Evolutionary conservation across 164 flowering plant species (phyloP).

Genomic region (Chimonanthus praecox): DNA sequence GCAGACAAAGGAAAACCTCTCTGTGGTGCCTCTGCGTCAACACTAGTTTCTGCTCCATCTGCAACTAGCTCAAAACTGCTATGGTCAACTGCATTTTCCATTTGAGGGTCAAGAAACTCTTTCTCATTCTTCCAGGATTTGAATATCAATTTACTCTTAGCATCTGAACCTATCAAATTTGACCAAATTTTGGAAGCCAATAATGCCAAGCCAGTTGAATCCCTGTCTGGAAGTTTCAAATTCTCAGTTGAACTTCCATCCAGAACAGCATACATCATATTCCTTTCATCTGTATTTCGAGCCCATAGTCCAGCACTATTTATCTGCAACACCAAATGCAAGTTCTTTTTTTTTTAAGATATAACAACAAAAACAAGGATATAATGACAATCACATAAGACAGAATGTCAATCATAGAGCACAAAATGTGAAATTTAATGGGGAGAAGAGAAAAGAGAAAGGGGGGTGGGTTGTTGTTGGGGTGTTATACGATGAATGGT

Average conservation of each 20-base stretch:
- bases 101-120: constrained; percentile 46
- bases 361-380: background rate
- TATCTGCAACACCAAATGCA: constrained; percentile 46
- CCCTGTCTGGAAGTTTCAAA: constrained; percentile 27
- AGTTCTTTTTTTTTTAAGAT: background rate
- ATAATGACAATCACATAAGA: background rate
- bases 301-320: constrained; percentile 80
- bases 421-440: background rate
- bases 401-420: background rate
- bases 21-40: constrained; percentile 34
- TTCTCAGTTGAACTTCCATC: constrained; percentile 17
- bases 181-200: constrained; percentile 54
- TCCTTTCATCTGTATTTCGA: constrained; percentile 34
- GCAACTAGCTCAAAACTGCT: constrained; percentile 24
- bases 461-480: too few species aligned
- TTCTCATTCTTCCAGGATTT: constrained; percentile 53
- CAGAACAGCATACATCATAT: constrained; percentile 21
- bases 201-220: constrained; percentile 44
- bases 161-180: constrained; percentile 55
- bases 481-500: too few species aligned
- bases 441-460: background rate
- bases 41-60: constrained; percentile 32
- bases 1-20: constrained; percentile 41
- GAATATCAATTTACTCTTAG: constrained; percentile 48
- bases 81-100: constrained; percentile 33